Percentiles rank a stretch among this genome's conserved stretches.
These are phyloP conservation scores for Saccharomyces hybrid DNA, from an alignment of 1,139 yeast species.

Conservation along the genomic window DNA sequence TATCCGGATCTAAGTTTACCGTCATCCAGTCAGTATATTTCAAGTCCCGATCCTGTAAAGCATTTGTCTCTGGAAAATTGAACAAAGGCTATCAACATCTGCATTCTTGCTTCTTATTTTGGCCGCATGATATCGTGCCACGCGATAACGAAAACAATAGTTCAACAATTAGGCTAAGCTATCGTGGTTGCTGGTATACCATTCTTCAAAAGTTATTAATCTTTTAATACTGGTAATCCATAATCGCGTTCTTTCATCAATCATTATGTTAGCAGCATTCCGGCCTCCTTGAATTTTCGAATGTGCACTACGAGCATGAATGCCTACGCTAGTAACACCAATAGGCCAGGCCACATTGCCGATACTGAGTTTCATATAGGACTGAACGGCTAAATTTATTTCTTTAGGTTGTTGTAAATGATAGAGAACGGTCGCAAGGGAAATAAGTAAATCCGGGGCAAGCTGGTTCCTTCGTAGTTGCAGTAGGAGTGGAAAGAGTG, in stretches of 20 bases:
- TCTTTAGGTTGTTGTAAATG: conserved; percentile 47
- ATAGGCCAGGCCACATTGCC: conserved; percentile 94
- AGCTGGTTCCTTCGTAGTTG: conserved; percentile 46
- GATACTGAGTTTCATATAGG: conserved; percentile 67
- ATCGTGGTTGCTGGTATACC: conserved; percentile 6
- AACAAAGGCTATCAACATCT: neutral
- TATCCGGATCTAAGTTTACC: conserved; percentile 1
- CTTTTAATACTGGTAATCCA: conserved; percentile 77
- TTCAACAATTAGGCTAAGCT: neutral
- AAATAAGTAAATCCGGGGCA: conserved; percentile 40
- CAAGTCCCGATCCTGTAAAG: neutral
- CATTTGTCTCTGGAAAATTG: neutral
- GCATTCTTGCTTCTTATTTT: neutral
- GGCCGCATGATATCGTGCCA: neutral
- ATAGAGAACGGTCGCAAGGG: conserved; percentile 53
- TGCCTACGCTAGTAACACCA: conserved; percentile 73
- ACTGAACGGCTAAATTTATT: conserved; percentile 52
- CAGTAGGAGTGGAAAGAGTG: conserved; percentile 53
- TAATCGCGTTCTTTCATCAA: conserved; percentile 61
- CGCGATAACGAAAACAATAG: neutral
- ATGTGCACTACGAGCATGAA: conserved; percentile 64
- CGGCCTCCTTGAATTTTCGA: conserved; percentile 33
- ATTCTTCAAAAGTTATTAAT: conserved; percentile 50
- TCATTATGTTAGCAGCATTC: conserved; percentile 62
- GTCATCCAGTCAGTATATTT: conserved; percentile 1